Conservation (phyloP, 441 rosid species). For the Adansonia rubrostipa region DNA sequence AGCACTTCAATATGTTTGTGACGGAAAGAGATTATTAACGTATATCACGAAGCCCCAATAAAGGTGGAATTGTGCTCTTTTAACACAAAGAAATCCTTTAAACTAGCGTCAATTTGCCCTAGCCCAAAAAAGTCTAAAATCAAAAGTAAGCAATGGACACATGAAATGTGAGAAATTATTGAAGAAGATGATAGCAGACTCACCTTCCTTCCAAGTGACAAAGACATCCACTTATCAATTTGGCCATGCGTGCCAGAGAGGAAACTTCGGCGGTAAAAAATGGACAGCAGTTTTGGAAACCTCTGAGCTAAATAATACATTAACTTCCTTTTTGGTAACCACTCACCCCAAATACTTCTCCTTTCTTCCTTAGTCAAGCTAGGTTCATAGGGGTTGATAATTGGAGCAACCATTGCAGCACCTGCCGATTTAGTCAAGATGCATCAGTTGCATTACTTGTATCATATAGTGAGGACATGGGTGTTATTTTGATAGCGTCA, state of each 20-base stretch:
- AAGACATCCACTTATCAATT: conserved; percentile 59
- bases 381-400: conserved; percentile 65
- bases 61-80: background rate
- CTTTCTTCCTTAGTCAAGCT: conserved; percentile 67
- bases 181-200: conserved; percentile 20
- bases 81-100: background rate
- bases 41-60: background rate
- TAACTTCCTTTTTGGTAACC: conserved; percentile 52
- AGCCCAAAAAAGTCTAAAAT: background rate
- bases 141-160: background rate
- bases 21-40: background rate
- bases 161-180: background rate
- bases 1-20: conserved; percentile 10
- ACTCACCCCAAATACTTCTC: conserved; percentile 58
- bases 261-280: conserved; percentile 53
- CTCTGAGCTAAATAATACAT: conserved; percentile 58
- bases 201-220: conserved; percentile 61
- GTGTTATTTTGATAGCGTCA: background rate
- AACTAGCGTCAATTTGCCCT: background rate
- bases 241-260: conserved; percentile 64
- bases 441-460: background rate
- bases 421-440: conserved; percentile 46
- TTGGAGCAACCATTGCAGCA: conserved; percentile 60
- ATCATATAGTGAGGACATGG: no score
- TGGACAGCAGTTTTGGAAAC: conserved; percentile 53